phyloP scores from a whole-genome alignment of 2,329 filamentous ascomycete species.

The Penicillium sp. region DNA sequence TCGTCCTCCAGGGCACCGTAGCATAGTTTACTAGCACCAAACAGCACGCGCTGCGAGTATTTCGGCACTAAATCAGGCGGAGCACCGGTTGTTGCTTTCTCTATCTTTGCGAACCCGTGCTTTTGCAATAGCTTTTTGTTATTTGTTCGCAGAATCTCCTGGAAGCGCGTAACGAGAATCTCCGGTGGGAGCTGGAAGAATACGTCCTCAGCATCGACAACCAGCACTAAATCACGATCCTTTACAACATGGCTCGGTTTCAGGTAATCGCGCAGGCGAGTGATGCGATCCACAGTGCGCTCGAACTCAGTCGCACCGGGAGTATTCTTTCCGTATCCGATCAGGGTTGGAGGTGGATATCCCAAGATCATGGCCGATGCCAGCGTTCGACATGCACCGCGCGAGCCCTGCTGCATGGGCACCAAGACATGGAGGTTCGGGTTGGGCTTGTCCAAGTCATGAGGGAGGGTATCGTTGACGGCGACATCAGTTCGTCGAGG shows the following conservation, averaged over 20 bases:
- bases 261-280: slow-evolving; percentile 50
- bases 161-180: slow-evolving; percentile 63
- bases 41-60: slow-evolving; percentile 56
- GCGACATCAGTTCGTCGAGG: slow-evolving; percentile 17
- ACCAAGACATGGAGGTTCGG: slow-evolving; percentile 57
- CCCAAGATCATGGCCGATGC: slow-evolving; percentile 59
- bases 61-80: slow-evolving; percentile 34
- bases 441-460: slow-evolving; percentile 34
- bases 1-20: slow-evolving; percentile 44
- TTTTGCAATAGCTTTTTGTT: slow-evolving; percentile 53
- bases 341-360: slow-evolving; percentile 58
- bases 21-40: slow-evolving; percentile 57
- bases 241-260: slow-evolving; percentile 48
- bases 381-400: slow-evolving; percentile 57
- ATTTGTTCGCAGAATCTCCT: slow-evolving; percentile 53
- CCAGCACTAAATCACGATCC: slow-evolving; percentile 61
- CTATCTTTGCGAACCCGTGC: slow-evolving; percentile 45
- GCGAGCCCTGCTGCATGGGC: slow-evolving; percentile 48
- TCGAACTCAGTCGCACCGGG: slow-evolving; percentile 36
- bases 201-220: slow-evolving; percentile 64
- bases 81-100: slow-evolving; percentile 17
- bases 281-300: slow-evolving; percentile 47
- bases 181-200: slow-evolving; percentile 66
- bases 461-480: slow-evolving; percentile 31
- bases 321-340: slow-evolving; percentile 44